These are phyloP conservation scores for Talaromyces albobiverticillius DNA, from an alignment of 2,329 filamentous ascomycete genomes.

Conservation along the genomic window DNA sequence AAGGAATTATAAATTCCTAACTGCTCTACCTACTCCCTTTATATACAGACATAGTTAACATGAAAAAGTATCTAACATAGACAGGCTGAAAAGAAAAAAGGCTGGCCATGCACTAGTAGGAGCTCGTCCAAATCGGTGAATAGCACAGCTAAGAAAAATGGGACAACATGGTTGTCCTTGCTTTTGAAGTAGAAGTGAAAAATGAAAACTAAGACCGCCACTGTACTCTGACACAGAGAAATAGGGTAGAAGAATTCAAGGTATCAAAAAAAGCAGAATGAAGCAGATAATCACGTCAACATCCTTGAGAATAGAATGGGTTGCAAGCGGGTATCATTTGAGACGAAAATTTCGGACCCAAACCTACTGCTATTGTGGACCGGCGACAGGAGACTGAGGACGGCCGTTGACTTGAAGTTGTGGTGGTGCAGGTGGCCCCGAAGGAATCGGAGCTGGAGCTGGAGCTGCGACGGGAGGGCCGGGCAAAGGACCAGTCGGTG, in stretches of 20 bases:
- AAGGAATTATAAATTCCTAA: no score
- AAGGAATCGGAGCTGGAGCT: slow-evolving; percentile 10
- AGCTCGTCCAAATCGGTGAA: no score
- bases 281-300: slow-evolving; percentile 6
- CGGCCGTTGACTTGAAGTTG: slow-evolving; percentile 28
- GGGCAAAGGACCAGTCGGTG: slow-evolving; percentile 14
- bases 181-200: not conserved
- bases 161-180: not conserved
- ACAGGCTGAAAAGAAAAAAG: slow-evolving; percentile 11
- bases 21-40: no score
- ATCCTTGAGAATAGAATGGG: not conserved
- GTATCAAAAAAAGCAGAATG: not conserved
- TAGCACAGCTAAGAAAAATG: not conserved
- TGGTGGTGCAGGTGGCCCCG: slow-evolving; percentile 45
- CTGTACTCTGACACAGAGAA: not conserved
- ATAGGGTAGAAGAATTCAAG: not conserved
- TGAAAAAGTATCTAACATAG: slow-evolving; percentile 14
- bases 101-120: no score
- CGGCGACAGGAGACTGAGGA: slow-evolving; percentile 50
- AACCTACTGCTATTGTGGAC: slow-evolving; percentile 37
- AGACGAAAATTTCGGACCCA: slow-evolving; percentile 4
- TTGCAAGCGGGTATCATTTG: slow-evolving; percentile 6
- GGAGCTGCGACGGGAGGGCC: slow-evolving; percentile 15
- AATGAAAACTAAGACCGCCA: not conserved
- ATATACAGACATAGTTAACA: not conserved